Conservation (phyloP, 352 stramenopile species). For the Pythium brassicae region DNA sequence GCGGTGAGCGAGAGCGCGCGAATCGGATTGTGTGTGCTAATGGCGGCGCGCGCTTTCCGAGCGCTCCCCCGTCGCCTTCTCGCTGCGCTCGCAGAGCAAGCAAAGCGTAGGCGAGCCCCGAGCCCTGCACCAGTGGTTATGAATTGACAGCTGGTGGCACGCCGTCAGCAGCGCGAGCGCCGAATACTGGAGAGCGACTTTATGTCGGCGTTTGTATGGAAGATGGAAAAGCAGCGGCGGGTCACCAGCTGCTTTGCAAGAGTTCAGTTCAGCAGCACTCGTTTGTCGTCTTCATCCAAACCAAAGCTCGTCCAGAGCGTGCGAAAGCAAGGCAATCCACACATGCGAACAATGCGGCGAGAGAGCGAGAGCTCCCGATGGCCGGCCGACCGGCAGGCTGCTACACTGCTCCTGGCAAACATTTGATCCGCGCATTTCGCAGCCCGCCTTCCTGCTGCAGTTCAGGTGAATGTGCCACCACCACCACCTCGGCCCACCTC, state of each 20-base stretch:
- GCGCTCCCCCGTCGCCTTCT: not conserved
- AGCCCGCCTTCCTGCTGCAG: too few species aligned
- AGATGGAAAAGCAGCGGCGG: slow-evolving; percentile 3
- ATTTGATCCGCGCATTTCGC: too few species aligned
- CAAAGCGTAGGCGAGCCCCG: too few species aligned
- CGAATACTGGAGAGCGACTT: not conserved
- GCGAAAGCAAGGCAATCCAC: too few species aligned
- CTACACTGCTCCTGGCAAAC: too few species aligned
- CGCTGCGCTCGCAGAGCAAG: not conserved
- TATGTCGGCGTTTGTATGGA: not conserved
- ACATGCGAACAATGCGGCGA: too few species aligned
- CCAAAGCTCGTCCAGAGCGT: not conserved
- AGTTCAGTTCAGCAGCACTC: slow-evolving; percentile 14
- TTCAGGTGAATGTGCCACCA: too few species aligned
- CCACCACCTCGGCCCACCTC: too few species aligned
- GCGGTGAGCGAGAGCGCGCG: slow-evolving; percentile 18
- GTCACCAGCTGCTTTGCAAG: slow-evolving; percentile 13
- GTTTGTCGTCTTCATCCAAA: not conserved
- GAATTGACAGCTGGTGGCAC: slow-evolving; percentile 32
- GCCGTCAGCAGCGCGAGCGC: slow-evolving; percentile 2
- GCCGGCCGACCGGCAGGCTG: too few species aligned
- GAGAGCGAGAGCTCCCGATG: too few species aligned
- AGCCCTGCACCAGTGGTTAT: slow-evolving; percentile 16
- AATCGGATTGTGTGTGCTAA: slow-evolving; percentile 82
- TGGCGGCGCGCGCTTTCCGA: slow-evolving; percentile 15